A percentile compares a stretch with the other conserved stretches of the same genome.
These are phyloP conservation scores for Colletotrichum viniferum DNA, from an alignment of 2,329 filamentous ascomycete genomes.

Conservation along the genomic window DNA sequence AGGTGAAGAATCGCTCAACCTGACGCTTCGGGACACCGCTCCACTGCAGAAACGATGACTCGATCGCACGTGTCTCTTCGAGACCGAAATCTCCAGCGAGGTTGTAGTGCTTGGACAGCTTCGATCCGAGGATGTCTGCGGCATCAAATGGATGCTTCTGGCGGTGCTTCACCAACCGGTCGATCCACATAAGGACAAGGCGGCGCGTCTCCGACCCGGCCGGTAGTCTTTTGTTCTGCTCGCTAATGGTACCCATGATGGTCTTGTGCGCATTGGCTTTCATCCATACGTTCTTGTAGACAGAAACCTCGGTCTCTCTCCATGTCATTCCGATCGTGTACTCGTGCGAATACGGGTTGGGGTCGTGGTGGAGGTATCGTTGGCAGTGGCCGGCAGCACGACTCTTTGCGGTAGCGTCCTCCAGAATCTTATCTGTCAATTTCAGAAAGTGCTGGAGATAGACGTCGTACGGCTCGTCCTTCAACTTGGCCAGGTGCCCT, in stretches of 20 bases:
- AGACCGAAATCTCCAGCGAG: background rate
- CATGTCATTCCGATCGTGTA: conserved; percentile 9
- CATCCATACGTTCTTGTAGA: conserved; percentile 18
- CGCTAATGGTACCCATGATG: background rate
- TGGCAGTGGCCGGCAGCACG: background rate
- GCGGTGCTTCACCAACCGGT: background rate
- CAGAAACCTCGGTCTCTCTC: background rate
- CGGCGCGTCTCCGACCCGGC: conserved; percentile 3
- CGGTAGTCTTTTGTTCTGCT: background rate
- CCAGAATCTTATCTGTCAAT: background rate
- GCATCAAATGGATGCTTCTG: background rate
- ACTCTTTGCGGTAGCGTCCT: background rate
- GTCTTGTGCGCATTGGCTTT: background rate
- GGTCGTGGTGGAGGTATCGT: conserved; percentile 8
- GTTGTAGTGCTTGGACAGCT: background rate
- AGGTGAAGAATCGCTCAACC: background rate
- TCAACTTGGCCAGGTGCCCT: background rate
- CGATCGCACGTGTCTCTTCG: background rate
- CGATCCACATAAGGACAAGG: background rate
- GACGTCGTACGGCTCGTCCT: background rate
- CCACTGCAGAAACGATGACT: background rate
- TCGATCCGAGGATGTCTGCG: background rate
- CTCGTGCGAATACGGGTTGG: conserved; percentile 15
- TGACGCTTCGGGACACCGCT: background rate
- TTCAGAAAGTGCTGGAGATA: background rate